Percentiles rank a stretch among this genome's conserved stretches.
Evolutionary conservation across 2,329 filamentous ascomycete species (phyloP).

Genomic region (Phaeophleospora eucalypticola): DNA sequence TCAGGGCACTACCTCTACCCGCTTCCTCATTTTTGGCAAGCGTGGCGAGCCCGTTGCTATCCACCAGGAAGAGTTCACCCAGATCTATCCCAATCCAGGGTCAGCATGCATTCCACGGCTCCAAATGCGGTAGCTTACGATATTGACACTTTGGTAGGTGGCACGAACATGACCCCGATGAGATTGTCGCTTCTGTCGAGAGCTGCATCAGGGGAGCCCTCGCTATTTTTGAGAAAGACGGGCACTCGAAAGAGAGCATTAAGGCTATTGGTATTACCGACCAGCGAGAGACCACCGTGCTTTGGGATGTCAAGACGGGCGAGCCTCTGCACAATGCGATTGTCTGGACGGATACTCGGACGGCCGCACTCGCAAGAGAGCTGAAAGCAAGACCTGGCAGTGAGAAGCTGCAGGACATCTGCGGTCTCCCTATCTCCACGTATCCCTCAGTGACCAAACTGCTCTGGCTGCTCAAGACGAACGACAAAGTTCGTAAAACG

Average conservation of each 20-base stretch:
- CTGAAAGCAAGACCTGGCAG: conserved; percentile 65
- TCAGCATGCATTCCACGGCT: conserved; percentile 48
- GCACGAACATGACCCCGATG: conserved; percentile 83
- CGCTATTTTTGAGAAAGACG: conserved; percentile 65
- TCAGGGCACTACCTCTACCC: conserved; percentile 82
- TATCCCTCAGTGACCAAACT: conserved; percentile 86
- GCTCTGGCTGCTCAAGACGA: conserved; percentile 73
- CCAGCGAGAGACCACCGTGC: conserved; percentile 81
- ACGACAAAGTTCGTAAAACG: conserved; percentile 63
- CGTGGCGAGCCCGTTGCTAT: conserved; percentile 71
- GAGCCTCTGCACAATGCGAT: conserved; percentile 79
- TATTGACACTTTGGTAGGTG: conserved; percentile 52
- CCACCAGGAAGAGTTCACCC: conserved; percentile 82
- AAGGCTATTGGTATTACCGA: conserved; percentile 81
- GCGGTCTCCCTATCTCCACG: conserved; percentile 79
- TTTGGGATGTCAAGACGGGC: conserved; percentile 79
- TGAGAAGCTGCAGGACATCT: conserved; percentile 65
- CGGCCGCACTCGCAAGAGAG: conserved; percentile 69
- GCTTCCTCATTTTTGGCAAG: conserved; percentile 86
- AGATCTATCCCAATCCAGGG: conserved; percentile 81
- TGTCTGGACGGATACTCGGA: conserved; percentile 86
- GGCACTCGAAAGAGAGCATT: conserved; percentile 65
- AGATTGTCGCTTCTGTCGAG: conserved; percentile 70
- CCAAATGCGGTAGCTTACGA: background rate
- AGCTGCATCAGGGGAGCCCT: conserved; percentile 75